Percentiles rank a stretch among this genome's conserved stretches.
These are phyloP conservation scores for Lepidium campestre DNA, from an alignment of 441 rosid species.

Conservation along the genomic window DNA sequence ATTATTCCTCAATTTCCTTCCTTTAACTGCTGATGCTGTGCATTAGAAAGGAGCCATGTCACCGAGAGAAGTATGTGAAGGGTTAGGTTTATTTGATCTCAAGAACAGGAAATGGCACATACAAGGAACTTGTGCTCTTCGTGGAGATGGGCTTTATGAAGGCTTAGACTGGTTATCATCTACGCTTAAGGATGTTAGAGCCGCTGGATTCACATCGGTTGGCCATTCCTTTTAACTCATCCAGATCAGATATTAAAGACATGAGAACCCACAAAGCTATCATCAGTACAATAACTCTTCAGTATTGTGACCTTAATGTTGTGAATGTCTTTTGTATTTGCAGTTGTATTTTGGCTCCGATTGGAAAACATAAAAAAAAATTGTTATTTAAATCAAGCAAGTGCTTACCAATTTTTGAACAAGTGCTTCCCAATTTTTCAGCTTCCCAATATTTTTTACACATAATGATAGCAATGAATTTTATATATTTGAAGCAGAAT, in stretches of 20 bases:
- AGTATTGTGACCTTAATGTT: not conserved
- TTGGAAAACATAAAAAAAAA: too few relatives aligned
- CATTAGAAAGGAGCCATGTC: slow-evolving; percentile 93
- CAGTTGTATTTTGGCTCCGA: not conserved
- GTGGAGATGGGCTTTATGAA: slow-evolving; percentile 95
- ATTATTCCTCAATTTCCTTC: not conserved
- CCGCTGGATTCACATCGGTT: slow-evolving; percentile 84
- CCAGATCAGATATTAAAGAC: slow-evolving; percentile 28
- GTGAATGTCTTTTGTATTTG: slow-evolving; percentile 3
- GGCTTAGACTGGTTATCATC: slow-evolving; percentile 95
- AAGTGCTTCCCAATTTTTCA: too few relatives aligned
- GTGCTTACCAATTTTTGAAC: too few relatives aligned
- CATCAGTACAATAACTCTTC: not conserved
- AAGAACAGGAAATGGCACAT: slow-evolving; percentile 98
- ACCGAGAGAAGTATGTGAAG: slow-evolving; percentile 89
- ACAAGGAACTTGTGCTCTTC: slow-evolving; percentile 94
- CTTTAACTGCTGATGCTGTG: not conserved
- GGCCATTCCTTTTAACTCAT: slow-evolving; percentile 57
- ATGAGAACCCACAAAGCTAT: not conserved
- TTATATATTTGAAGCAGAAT: too few relatives aligned
- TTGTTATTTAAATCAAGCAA: too few relatives aligned
- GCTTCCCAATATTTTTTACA: too few relatives aligned
- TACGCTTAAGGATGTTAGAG: slow-evolving; percentile 86
- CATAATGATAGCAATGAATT: too few relatives aligned
- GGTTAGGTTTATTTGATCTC: slow-evolving; percentile 84